Percentiles rank a stretch among this genome's conserved stretches.
These are phyloP conservation scores for Monosporozyma unispora DNA, from an alignment of 805 yeast species.

Conservation along the genomic window DNA sequence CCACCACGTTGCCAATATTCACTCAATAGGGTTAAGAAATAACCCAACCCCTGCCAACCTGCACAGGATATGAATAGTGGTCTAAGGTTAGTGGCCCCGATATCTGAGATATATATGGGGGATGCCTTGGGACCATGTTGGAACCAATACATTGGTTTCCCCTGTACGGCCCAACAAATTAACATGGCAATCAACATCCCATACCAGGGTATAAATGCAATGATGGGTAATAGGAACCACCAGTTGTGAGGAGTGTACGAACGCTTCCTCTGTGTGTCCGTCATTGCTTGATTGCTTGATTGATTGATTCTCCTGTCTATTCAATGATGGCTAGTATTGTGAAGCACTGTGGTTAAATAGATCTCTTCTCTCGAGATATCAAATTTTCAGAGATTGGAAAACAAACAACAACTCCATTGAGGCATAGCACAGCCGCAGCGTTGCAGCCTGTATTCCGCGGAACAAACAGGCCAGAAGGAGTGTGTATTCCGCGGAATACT, in stretches of 20 bases:
- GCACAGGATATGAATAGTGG: slow-evolving; percentile 76
- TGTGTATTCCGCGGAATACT: no score
- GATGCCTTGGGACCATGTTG: slow-evolving; percentile 34
- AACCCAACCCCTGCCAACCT: slow-evolving; percentile 68
- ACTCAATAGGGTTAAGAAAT: slow-evolving; percentile 49
- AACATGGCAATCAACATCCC: slow-evolving; percentile 81
- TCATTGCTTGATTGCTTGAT: background rate
- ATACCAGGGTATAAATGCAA: slow-evolving; percentile 71
- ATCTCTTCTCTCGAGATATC: no score
- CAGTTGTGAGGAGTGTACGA: slow-evolving; percentile 31
- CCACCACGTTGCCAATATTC: slow-evolving; percentile 53
- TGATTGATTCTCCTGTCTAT: no score
- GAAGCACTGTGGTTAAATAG: no score
- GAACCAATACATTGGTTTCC: slow-evolving; percentile 59
- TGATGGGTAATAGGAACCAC: slow-evolving; percentile 51
- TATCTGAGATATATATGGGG: slow-evolving; percentile 69
- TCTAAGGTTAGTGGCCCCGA: slow-evolving; percentile 79
- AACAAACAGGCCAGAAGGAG: no score
- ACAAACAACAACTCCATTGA: no score
- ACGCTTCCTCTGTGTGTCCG: background rate
- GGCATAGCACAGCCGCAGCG: no score
- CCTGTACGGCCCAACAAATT: slow-evolving; percentile 69
- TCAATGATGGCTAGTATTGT: no score
- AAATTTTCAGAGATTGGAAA: no score
- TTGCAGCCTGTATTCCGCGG: no score